Evolutionary conservation across 805 yeast genomes (phyloP), one percentile per base, ranked within the genome.

Genomic region (Myxozyma kluyveri): DNA sequence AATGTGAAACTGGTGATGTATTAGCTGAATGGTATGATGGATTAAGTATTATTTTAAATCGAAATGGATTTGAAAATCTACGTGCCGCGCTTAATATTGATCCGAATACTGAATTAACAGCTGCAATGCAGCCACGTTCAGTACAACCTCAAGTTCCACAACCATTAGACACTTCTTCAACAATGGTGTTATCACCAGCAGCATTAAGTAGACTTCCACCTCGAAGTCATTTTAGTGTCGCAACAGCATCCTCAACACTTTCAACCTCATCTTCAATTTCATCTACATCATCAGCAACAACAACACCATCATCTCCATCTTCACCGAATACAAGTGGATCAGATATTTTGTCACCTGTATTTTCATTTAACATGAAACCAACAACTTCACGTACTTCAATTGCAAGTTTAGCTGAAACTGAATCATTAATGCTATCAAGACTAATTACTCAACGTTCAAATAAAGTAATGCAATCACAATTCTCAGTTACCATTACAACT

Each of bases 1-100:
- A 29, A 17, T 43, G 51, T 12, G 48, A 45, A 32, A 29, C 50
- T 3, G 9, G 7, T 19, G 49, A 41, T 6, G 7, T 42, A 10
- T 41, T 39, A 22, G 47, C 45, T 1, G 57, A 53, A 29, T 53
- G 57, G 57, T 45, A 45, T 26, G 57, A 53, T 21, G 57, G 56
- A 4, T 23, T 53, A 29, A 49, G 35, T 39, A 36, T 45, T 3
- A 23, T 41, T 31, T 36, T 44, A 6, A 22, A 27, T 2, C 49
- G 39, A 4, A 49, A 45, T 23, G 54, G 57, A 21, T 31, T 53
- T 41, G 45, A 24, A 7, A 26, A 21, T 6, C 9, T 42, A 9
- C 9, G 33, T 9, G 33, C 33, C 9, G 33, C 33, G 33, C 33
- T 29, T 14, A 14, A 29, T 14, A 29, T 9, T 29, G 33, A 29